These are phyloP conservation scores for Talinum fruticosum DNA, from an alignment of 148 eudicot species.

Conservation along the genomic window DNA sequence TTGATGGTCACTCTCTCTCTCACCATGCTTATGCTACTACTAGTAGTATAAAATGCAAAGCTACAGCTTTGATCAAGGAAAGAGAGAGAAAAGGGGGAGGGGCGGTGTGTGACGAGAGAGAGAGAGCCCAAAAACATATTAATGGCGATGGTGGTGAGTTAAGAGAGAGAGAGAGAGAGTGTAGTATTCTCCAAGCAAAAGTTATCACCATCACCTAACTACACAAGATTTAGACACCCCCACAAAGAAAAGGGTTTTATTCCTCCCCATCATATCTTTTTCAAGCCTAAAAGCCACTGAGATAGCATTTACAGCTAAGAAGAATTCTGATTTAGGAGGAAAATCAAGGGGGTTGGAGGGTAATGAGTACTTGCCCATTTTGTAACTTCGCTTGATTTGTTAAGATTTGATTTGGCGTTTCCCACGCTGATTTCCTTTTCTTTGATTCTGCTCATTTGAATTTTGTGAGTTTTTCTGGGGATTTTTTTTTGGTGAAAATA, in stretches of 20 bases:
- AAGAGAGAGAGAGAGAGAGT: constrained; percentile 13
- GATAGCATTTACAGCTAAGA: neutral
- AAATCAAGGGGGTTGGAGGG: neutral
- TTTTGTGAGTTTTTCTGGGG: constrained; percentile 11
- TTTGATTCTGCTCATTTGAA: constrained; percentile 17
- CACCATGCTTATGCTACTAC: neutral
- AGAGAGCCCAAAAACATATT: constrained; percentile 12
- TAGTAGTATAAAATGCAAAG: constrained; percentile 18
- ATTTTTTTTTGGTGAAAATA: neutral
- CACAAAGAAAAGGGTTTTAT: neutral
- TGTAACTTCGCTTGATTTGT: constrained; percentile 17
- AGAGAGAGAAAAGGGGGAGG: constrained; percentile 14
- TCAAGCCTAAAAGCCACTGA: neutral
- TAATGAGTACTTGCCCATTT: constrained; percentile 15
- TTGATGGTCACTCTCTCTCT: neutral
- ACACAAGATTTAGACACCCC: constrained; percentile 24
- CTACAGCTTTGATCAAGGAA: constrained; percentile 26
- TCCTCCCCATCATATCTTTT: neutral
- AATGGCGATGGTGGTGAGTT: constrained; percentile 12
- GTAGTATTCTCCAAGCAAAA: constrained; percentile 38
- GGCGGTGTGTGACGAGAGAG: neutral
- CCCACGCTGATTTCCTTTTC: neutral
- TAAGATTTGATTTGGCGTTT: constrained; percentile 23
- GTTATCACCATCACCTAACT: constrained; percentile 21
- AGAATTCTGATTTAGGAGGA: neutral